Conservation (phyloP, 257 asterid species). For the Anisodus tanguticus region DNA sequence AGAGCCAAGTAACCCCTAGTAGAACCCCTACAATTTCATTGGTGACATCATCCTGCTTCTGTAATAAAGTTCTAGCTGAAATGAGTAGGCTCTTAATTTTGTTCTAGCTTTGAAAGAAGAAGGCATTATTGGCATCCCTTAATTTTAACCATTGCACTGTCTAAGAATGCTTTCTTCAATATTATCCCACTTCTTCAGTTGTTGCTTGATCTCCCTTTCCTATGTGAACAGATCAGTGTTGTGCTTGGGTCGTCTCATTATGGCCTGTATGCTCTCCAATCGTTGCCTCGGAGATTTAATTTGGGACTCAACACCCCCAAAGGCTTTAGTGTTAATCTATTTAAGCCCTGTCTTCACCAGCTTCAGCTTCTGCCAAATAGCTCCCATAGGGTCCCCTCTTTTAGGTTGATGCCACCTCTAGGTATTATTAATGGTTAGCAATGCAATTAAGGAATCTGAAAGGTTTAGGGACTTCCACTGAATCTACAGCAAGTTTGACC, state of each 20-base stretch:
- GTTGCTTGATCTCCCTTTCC: not conserved
- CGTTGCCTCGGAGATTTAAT: not conserved
- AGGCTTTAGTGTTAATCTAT: no score
- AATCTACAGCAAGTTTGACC: no score
- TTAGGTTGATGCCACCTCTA: no score
- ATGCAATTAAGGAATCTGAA: no score
- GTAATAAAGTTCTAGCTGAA: rapidly evolving
- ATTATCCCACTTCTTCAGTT: not conserved
- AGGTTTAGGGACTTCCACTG: no score
- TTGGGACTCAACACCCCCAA: no score
- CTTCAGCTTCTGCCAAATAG: not conserved
- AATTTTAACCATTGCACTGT: not conserved
- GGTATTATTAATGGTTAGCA: no score
- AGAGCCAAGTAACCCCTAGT: not conserved
- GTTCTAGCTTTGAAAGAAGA: not conserved
- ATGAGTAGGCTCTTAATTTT: not conserved
- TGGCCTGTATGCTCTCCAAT: not conserved
- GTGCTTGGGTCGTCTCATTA: not conserved
- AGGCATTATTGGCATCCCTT: not conserved
- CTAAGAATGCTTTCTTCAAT: not conserved
- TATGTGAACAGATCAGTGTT: not conserved
- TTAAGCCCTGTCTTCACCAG: no score
- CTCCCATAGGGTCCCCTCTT: no score
- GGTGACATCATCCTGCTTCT: not conserved
- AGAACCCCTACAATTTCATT: not conserved